These are phyloP conservation scores for Chlamydomonas asymmetrica DNA, from an alignment of 139 green algal genomes.

Conservation along the genomic window DNA sequence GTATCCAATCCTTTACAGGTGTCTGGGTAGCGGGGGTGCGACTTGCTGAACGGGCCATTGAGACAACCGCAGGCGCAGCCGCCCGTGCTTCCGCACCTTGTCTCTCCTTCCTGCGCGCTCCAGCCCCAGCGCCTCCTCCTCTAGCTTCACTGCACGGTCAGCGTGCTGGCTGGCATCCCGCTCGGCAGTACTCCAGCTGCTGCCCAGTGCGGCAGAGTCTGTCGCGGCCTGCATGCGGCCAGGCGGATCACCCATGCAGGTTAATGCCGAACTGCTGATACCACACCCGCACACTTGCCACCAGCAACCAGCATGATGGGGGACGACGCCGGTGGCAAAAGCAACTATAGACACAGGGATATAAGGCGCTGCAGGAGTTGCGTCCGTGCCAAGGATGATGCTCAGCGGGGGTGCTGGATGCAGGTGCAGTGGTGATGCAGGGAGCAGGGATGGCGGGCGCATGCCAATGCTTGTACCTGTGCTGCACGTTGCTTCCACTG, in stretches of 20 bases:
- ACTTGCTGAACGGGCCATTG: neutral
- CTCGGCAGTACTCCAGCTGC: neutral
- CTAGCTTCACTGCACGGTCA: slow-evolving; percentile 18
- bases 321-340: neutral
- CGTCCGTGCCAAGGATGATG: neutral
- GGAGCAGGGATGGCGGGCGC: too few relatives aligned
- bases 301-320: neutral
- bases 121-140: slow-evolving; percentile 16
- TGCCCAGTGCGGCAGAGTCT: neutral
- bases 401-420: neutral
- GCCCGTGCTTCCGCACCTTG: neutral
- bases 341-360: neutral
- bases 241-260: too few relatives aligned
- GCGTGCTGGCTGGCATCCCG: slow-evolving; percentile 1
- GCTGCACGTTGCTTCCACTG: slow-evolving; percentile 17
- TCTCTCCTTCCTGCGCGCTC: slow-evolving; percentile 2
- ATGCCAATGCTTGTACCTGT: neutral
- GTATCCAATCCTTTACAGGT: neutral
- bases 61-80: neutral
- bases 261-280: neutral
- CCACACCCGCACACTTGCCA: neutral
- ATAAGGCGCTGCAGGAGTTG: neutral
- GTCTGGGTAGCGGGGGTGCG: neutral
- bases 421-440: too few relatives aligned
- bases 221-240: neutral